A percentile compares a stretch with the other conserved stretches of the same genome.
These are phyloP conservation scores for Sporobolus alterniflorus DNA, from an alignment of 202 grass and related monocot species.

Conservation along the genomic window DNA sequence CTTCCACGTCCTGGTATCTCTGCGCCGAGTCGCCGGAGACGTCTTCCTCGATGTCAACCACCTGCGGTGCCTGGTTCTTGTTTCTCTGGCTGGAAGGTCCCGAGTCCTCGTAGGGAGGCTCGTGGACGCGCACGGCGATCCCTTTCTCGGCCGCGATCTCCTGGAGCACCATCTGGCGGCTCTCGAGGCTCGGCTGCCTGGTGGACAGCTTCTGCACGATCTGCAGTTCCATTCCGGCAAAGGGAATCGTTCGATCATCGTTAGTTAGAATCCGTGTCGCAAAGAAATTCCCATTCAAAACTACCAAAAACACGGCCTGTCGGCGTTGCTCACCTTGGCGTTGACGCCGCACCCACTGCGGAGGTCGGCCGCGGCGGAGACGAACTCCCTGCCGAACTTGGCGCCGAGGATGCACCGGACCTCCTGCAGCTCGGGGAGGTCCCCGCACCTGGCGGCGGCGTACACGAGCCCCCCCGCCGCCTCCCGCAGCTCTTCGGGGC, in stretches of 20 bases:
- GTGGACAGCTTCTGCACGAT: constrained; percentile 90
- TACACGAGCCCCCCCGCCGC: constrained; percentile 67
- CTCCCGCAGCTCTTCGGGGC: constrained; percentile 91
- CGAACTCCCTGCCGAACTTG: constrained; percentile 81
- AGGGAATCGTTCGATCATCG: no score
- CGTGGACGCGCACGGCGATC: constrained; percentile 51
- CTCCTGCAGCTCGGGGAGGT: constrained; percentile 83
- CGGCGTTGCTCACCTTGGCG: constrained; percentile 45
- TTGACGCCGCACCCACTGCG: constrained; percentile 67
- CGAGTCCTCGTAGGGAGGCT: not conserved
- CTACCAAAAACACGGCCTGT: not conserved
- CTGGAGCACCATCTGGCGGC: constrained; percentile 57
- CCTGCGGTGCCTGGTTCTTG: not conserved
- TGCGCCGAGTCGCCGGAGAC: constrained; percentile 1
- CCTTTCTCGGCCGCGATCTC: constrained; percentile 88
- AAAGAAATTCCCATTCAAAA: not conserved
- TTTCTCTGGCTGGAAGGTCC: not conserved
- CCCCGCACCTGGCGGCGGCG: constrained; percentile 69
- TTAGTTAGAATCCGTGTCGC: constrained; percentile 6
- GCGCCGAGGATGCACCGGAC: constrained; percentile 47
- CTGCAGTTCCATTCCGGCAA: constrained; percentile 28
- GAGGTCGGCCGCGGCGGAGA: constrained; percentile 47
- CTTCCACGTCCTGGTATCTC: constrained; percentile 63
- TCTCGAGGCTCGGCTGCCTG: constrained; percentile 70
- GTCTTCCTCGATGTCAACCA: constrained; percentile 9